Evolutionary conservation across 169 alveolate genomes (phyloP), one percentile per base, ranked within the genome.

Genomic region (Fabrea salina): DNA sequence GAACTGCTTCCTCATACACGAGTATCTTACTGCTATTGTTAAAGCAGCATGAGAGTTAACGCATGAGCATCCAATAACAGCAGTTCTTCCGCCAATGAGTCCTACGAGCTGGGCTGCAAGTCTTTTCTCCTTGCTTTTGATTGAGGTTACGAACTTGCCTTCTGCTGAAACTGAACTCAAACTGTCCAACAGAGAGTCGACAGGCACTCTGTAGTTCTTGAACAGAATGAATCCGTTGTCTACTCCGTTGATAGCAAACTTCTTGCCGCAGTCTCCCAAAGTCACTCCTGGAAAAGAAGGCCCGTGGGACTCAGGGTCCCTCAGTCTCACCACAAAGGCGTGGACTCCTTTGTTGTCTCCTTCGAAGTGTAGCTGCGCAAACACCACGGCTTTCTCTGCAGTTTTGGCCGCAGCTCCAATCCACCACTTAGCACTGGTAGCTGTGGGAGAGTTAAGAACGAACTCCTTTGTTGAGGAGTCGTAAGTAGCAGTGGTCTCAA

Each of bases 221-320:
- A 90, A 80, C 44, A 61, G 80, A 37, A 90, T 6, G 56, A 84
- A 82, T 35, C 94, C 94, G 53, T 87, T 90, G 67, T 90, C 95
- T 8, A 79, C 85, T 5, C 75, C 75, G 19, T 82, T 56, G 19
- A 80, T 67, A 32, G 89, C 93, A 54, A 66, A 67, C 53, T 90
- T 90, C 0, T 85, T 67, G n/a, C 95, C 95, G 59, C 79, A 70
- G 67, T 90, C 95, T 57, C 92, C 93, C 13, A 87, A 81, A 37
- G 75, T 84, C 22, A 90, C 75, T 27, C 93, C 93, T 16, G 57
- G 82, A 75, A 81, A 49, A 4, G 84, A 78, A 4, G 92, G 92
- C 41, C 66, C 30, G 59, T 85, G 91, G 43, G 92, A 83, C 8
- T 82, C 58, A 7, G 35, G 16, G 67, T 86, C 92, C 76, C 95